Percentiles rank a stretch among this genome's conserved stretches.
phyloP scores from a whole-genome alignment of 495 filamentous ascomycete genomes.

The Podospora didyma region DNA sequence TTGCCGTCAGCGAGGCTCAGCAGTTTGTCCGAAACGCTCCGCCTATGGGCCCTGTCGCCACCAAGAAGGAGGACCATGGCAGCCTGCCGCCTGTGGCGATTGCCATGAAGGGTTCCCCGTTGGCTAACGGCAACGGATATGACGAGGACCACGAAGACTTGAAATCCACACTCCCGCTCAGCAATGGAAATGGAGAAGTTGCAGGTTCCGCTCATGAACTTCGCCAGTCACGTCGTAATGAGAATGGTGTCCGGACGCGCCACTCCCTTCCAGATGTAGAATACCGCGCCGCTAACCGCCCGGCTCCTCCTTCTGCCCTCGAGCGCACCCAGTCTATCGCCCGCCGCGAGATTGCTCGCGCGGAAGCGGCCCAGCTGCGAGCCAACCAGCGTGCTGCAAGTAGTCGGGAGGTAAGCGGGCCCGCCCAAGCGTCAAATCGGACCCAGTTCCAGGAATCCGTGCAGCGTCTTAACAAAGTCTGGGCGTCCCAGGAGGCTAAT shows the following conservation, averaged over 20 bases:
- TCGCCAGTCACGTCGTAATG: conserved; percentile 26
- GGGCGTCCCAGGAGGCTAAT: conserved; percentile 42
- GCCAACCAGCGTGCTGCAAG: conserved; percentile 33
- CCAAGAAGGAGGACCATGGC: conserved; percentile 5
- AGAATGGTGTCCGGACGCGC: conserved; percentile 16
- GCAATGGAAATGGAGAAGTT: not conserved
- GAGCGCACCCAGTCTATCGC: conserved; percentile 39
- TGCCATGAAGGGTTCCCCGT: conserved; percentile 16
- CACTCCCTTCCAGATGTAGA: conserved; percentile 27
- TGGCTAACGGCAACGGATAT: conserved; percentile 13
- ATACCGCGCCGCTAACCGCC: conserved; percentile 29
- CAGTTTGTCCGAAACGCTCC: conserved; percentile 26
- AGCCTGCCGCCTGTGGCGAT: conserved; percentile 7
- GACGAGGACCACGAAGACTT: conserved; percentile 8
- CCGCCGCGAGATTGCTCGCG: conserved; percentile 38
- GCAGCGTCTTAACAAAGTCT: conserved; percentile 42
- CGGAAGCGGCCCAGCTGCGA: conserved; percentile 38
- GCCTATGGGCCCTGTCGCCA: conserved; percentile 15
- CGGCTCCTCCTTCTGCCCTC: conserved; percentile 17
- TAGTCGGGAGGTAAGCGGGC: conserved; percentile 21
- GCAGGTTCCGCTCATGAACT: conserved; percentile 14
- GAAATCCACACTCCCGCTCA: conserved; percentile 7
- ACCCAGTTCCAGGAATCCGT: conserved; percentile 38
- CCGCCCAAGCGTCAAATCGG: conserved; percentile 14
- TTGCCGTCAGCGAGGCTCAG: conserved; percentile 45